Evolutionary conservation across 768 basidiomycete genomes (phyloP).

Genomic region (Mrakia frigida): DNA sequence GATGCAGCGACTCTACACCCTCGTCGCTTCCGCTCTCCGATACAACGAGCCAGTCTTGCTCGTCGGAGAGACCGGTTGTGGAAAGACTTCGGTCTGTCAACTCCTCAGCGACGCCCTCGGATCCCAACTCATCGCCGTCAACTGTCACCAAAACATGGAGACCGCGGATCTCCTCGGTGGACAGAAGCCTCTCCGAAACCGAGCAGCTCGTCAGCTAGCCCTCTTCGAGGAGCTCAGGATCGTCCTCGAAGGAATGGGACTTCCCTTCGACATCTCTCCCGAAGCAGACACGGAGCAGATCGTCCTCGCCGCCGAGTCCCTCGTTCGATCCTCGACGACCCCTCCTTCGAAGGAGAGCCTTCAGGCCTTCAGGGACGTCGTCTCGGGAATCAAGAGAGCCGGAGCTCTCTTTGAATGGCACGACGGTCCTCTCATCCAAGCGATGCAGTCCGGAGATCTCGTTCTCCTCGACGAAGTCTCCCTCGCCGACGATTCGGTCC

Average conservation of each 20-base stretch:
- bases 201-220: constrained; percentile 24
- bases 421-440: constrained; percentile 89
- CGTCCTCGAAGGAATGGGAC: constrained; percentile 13
- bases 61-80: constrained; percentile 94
- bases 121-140: constrained; percentile 65
- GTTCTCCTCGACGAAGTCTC: constrained; percentile 96
- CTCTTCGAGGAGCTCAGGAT: constrained; percentile 19
- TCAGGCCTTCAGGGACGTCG: constrained; percentile 50
- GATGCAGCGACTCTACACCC: constrained; percentile 80
- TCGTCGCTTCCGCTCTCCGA: constrained; percentile 75
- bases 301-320: constrained; percentile 11
- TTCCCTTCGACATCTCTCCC: background rate
- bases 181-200: constrained; percentile 45
- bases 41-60: constrained; percentile 92
- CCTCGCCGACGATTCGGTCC: constrained; percentile 92
- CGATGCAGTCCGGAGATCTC: constrained; percentile 78
- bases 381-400: constrained; percentile 45
- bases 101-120: constrained; percentile 64
- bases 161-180: constrained; percentile 95
- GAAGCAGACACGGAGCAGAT: constrained; percentile 24
- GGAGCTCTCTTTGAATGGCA: constrained; percentile 93
- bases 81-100: constrained; percentile 96
- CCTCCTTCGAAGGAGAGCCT: constrained; percentile 45
- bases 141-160: constrained; percentile 97
- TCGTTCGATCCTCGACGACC: constrained; percentile 34